Conservation (phyloP, 257 asterid genomes). For the Petunia axillaris region DNA sequence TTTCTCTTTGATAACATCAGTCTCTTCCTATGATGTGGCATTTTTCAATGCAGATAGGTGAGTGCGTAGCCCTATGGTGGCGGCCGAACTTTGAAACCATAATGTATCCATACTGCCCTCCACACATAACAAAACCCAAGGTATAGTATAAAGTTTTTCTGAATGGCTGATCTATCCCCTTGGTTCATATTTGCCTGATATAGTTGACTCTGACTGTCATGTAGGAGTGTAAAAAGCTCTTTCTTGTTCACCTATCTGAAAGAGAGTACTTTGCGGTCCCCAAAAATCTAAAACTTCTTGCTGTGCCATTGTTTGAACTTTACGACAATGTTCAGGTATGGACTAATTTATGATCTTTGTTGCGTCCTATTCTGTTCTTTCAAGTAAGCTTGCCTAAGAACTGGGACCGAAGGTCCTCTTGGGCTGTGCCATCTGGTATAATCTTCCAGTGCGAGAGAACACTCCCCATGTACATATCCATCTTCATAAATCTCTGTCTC, state of each 20-base stretch:
- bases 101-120: slow-evolving; percentile 97
- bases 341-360: not conserved
- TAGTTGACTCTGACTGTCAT: slow-evolving; percentile 25
- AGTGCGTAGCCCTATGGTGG: slow-evolving; percentile 98
- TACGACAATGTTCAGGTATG: slow-evolving; percentile 97
- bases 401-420: not conserved
- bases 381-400: not conserved
- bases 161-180: not conserved
- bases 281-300: slow-evolving; percentile 93
- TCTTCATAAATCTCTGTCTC: not conserved
- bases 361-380: not conserved
- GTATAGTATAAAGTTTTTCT: slow-evolving; percentile 30
- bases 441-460: not conserved
- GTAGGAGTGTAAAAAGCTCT: slow-evolving; percentile 95
- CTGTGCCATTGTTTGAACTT: slow-evolving; percentile 95
- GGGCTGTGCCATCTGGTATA: not conserved
- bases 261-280: slow-evolving; percentile 95
- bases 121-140: slow-evolving; percentile 95
- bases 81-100: slow-evolving; percentile 94
- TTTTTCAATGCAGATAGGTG: slow-evolving; percentile 73
- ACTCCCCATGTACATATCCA: not conserved
- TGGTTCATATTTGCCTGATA: not conserved
- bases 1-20: not conserved
- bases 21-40: slow-evolving; percentile 15
- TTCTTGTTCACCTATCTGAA: slow-evolving; percentile 83